Evolutionary conservation across 2,329 filamentous ascomycete genomes (phyloP).

Genomic region (Epicoccum sorghinum): DNA sequence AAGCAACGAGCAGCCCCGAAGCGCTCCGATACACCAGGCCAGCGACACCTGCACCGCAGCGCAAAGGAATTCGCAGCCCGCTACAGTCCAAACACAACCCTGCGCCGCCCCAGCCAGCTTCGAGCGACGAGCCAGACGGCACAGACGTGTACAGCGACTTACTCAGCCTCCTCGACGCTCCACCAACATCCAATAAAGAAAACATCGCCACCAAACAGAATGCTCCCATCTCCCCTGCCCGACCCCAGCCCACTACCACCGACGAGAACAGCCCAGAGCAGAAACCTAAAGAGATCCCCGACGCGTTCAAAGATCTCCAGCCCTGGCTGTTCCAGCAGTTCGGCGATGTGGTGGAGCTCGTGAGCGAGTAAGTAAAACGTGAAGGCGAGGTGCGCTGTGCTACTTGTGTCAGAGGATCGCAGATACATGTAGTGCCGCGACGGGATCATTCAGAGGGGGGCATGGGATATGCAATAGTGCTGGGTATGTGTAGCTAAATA

Average conservation of each 20-base stretch:
- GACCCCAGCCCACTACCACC: not conserved
- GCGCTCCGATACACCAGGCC: not conserved
- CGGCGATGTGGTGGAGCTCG: conserved; percentile 49
- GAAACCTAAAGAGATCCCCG: conserved; percentile 17
- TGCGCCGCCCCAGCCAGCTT: no score
- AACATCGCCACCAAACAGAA: not conserved
- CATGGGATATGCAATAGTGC: no score
- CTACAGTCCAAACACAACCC: not conserved
- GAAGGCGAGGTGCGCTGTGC: not conserved
- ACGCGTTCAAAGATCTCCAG: conserved; percentile 43
- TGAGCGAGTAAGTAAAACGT: conserved; percentile 25
- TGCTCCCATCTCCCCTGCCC: no score
- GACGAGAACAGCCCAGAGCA: conserved; percentile 1
- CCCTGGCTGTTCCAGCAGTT: conserved; percentile 49
- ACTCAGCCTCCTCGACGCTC: not conserved
- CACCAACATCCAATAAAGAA: not conserved
- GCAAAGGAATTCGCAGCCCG: not conserved
- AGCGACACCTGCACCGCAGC: not conserved
- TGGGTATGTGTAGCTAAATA: no score
- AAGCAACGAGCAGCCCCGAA: conserved; percentile 2
- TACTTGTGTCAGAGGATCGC: no score
- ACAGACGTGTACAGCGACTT: not conserved
- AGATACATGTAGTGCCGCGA: no score
- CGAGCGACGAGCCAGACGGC: not conserved
- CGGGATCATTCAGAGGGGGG: no score